Conservation (phyloP, 2,329 filamentous ascomycete species). For the Pyrenochaeta sp. region DNA sequence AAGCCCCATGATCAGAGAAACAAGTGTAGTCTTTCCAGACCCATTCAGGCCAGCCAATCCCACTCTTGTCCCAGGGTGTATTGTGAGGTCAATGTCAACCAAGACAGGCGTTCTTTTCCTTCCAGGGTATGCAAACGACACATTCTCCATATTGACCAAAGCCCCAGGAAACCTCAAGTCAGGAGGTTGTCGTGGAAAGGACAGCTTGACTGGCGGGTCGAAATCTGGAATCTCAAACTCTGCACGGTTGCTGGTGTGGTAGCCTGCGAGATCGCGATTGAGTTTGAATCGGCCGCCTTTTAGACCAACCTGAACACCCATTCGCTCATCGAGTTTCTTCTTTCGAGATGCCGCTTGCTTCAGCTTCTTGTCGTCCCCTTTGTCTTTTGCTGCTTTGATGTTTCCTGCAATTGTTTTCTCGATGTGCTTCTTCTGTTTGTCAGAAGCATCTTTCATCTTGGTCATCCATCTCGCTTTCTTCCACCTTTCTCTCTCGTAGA, state of each 20-base stretch:
- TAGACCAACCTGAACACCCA: constrained; percentile 76
- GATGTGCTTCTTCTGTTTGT: constrained; percentile 81
- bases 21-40: constrained; percentile 79
- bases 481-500: constrained; percentile 72
- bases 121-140: constrained; percentile 69
- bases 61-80: constrained; percentile 76
- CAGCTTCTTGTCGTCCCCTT: constrained; percentile 83
- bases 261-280: constrained; percentile 71
- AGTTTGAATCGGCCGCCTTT: constrained; percentile 81
- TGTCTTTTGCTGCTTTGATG: constrained; percentile 75
- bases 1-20: constrained; percentile 71
- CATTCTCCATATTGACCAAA: constrained; percentile 74
- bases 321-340: constrained; percentile 83
- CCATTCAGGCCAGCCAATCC: constrained; percentile 83
- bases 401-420: constrained; percentile 79
- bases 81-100: constrained; percentile 69
- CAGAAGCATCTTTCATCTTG: constrained; percentile 82
- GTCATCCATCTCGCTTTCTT: constrained; percentile 73
- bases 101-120: constrained; percentile 57
- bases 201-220: constrained; percentile 64
- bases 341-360: constrained; percentile 84
- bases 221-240: constrained; percentile 75
- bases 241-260: constrained; percentile 59
- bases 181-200: constrained; percentile 66
- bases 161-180: constrained; percentile 79